Conservation (phyloP, 1,139 yeast genomes). For the Schizosaccharomyces versatilis region DNA sequence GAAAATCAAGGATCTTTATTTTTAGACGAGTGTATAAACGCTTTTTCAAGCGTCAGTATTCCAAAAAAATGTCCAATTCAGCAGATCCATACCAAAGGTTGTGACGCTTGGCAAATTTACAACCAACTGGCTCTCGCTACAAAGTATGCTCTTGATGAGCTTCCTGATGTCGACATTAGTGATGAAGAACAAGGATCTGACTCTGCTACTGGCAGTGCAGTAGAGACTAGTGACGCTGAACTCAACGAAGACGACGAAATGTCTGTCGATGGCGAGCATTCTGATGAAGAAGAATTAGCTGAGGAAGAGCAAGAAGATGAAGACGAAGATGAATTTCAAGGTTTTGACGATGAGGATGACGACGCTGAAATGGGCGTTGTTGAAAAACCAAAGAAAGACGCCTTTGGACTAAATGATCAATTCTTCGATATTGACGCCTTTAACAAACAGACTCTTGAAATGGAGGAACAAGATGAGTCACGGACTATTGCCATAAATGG, state of each 20-base stretch:
- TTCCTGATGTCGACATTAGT: not conserved
- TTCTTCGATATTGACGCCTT: conserved; percentile 72
- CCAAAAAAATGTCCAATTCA: not conserved
- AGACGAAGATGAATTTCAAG: conserved; percentile 9
- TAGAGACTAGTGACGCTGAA: not conserved
- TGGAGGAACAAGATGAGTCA: not conserved
- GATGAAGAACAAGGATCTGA: not conserved
- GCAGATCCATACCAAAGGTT: not conserved
- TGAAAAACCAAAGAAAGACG: conserved; percentile 23
- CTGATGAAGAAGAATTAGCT: conserved; percentile 14
- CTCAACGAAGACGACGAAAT: conserved; percentile 13
- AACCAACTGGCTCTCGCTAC: not conserved
- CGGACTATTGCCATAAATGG: not conserved
- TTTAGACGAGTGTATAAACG: not conserved
- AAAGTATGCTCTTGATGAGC: not conserved
- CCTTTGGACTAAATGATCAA: conserved; percentile 56
- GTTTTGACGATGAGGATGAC: conserved; percentile 7
- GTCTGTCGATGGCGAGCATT: conserved; percentile 15
- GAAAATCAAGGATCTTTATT: not conserved
- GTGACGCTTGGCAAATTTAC: not conserved
- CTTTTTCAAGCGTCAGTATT: not conserved
- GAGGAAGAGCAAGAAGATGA: conserved; percentile 16
- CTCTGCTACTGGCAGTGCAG: not conserved
- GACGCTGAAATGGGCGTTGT: conserved; percentile 9
- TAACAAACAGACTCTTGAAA: conserved; percentile 41